Conservation (phyloP, 352 stramenopile genomes). For the Pythium aquatile region DNA sequence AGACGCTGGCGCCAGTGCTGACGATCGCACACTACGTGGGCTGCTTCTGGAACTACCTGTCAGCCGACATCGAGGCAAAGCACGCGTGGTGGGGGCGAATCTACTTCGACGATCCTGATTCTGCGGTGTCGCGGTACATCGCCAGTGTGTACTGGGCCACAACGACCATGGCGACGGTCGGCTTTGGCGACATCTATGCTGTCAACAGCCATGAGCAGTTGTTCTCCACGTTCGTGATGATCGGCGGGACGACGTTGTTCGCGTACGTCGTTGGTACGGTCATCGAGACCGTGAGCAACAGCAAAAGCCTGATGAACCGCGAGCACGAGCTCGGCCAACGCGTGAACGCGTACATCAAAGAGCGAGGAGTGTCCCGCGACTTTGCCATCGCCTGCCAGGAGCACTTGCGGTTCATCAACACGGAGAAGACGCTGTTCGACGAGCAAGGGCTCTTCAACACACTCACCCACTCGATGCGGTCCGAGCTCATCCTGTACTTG, state of each 20-base stretch:
- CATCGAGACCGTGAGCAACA: conserved; percentile 80
- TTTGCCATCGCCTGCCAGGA: conserved; percentile 72
- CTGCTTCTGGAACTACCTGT: conserved; percentile 86
- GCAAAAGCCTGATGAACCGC: conserved; percentile 70
- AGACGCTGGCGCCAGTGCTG: conserved; percentile 59
- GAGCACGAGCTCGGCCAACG: conserved; percentile 70
- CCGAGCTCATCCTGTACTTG: conserved; percentile 65
- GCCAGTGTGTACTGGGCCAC: conserved; percentile 84
- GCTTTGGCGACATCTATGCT: conserved; percentile 82
- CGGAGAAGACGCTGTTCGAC: conserved; percentile 68
- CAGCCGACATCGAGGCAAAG: conserved; percentile 39
- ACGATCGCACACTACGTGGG: conserved; percentile 81
- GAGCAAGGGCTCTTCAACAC: conserved; percentile 61
- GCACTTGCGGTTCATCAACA: conserved; percentile 68
- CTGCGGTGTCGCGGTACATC: conserved; percentile 66
- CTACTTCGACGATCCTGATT: conserved; percentile 58
- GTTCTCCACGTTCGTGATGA: conserved; percentile 83
- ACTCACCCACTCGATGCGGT: conserved; percentile 61
- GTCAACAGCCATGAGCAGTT: conserved; percentile 70
- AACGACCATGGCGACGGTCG: conserved; percentile 85
- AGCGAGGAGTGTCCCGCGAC: conserved; percentile 66
- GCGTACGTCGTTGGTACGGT: conserved; percentile 81
- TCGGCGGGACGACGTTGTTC: conserved; percentile 78
- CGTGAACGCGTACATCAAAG: conserved; percentile 79
- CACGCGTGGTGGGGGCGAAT: conserved; percentile 53